Percentiles rank a stretch among this genome's conserved stretches.
phyloP scores from a whole-genome alignment of 352 stramenopile genomes.

The Albugo laibachii region DNA sequence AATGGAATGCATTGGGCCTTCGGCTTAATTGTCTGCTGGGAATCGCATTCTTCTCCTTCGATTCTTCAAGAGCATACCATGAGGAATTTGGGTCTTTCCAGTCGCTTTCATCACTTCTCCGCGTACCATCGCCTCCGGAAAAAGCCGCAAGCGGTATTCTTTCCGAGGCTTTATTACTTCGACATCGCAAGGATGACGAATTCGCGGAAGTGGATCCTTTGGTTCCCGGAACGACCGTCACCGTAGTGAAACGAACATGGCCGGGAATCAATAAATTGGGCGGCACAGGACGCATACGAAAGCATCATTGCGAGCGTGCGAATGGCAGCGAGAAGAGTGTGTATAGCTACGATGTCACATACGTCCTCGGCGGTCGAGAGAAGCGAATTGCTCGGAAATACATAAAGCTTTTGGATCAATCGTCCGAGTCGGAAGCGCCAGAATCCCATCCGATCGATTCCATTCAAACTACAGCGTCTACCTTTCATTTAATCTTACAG shows the following conservation, averaged over 20 bases:
- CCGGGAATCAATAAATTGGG: slow-evolving; percentile 76
- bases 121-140: not conserved
- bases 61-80: not conserved
- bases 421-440: not conserved
- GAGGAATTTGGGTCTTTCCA: not conserved
- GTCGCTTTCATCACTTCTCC: not conserved
- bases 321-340: slow-evolving; percentile 14
- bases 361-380: slow-evolving; percentile 46
- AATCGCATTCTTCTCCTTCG: not conserved
- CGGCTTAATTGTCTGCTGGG: not conserved
- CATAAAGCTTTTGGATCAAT: slow-evolving; percentile 30
- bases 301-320: slow-evolving; percentile 27
- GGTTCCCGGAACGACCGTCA: slow-evolving; percentile 33
- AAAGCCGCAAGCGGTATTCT: not conserved
- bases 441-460: too few species aligned
- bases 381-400: slow-evolving; percentile 69
- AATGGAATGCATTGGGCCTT: too few species aligned
- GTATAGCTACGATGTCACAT: slow-evolving; percentile 54
- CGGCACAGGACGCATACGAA: slow-evolving; percentile 35
- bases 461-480: too few species aligned
- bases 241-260: slow-evolving; percentile 65
- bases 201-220: slow-evolving; percentile 26
- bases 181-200: slow-evolving; percentile 11
- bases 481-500: too few species aligned
- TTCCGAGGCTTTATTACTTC: not conserved